A percentile compares a stretch with the other conserved stretches of the same genome.
Conservation (phyloP, 768 basidiomycete species). For the Suillus tomentosus region DNA sequence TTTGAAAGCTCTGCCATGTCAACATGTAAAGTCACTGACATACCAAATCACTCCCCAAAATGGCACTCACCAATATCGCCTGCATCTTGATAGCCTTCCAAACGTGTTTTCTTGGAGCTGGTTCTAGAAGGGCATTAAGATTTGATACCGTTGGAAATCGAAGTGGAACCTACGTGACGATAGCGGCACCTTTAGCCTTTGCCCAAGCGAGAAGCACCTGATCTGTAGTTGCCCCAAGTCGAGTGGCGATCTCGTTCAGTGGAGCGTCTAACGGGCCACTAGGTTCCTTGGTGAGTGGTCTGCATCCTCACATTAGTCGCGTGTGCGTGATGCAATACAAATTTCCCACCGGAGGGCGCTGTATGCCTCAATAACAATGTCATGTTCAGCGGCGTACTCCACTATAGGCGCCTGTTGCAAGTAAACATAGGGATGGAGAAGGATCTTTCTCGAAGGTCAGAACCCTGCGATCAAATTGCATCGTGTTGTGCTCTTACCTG, state of each 20-base stretch:
- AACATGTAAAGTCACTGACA: slow-evolving; percentile 4
- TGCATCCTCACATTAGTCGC: slow-evolving; percentile 24
- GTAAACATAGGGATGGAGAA: slow-evolving; percentile 72
- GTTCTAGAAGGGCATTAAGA: slow-evolving; percentile 38
- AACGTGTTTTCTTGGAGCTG: slow-evolving; percentile 63
- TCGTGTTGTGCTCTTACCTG: slow-evolving; percentile 46
- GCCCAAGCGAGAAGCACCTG: slow-evolving; percentile 76
- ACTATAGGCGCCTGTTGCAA: slow-evolving; percentile 53
- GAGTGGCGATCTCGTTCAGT: slow-evolving; percentile 51
- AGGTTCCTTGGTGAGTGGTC: slow-evolving; percentile 59
- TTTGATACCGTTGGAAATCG: neutral
- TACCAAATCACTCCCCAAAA: neutral
- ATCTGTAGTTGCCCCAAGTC: slow-evolving; percentile 54
- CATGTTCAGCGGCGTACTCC: slow-evolving; percentile 55
- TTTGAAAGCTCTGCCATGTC: slow-evolving; percentile 44
- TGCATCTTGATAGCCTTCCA: slow-evolving; percentile 68
- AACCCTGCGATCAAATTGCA: neutral
- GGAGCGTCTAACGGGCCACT: slow-evolving; percentile 69
- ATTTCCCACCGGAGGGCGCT: slow-evolving; percentile 58
- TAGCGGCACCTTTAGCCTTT: slow-evolving; percentile 65
- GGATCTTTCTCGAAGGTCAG: slow-evolving; percentile 46
- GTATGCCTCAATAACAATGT: slow-evolving; percentile 74
- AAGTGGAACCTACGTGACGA: slow-evolving; percentile 51
- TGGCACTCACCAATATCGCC: slow-evolving; percentile 57
- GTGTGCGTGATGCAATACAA: neutral